phyloP scores from a whole-genome alignment of 148 eudicot genomes.

The Silene latifolia region DNA sequence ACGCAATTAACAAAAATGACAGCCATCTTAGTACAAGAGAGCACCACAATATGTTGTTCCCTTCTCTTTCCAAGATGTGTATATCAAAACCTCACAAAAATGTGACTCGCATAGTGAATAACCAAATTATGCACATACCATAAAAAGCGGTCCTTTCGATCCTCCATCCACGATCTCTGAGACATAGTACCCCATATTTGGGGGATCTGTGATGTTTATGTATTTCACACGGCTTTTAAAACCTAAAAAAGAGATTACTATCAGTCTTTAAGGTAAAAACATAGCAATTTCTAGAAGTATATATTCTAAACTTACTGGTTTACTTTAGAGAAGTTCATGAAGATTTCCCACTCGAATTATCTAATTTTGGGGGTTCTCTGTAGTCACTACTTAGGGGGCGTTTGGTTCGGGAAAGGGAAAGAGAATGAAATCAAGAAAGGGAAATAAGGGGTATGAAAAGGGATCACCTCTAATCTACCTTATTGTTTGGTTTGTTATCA shows the following conservation, averaged over 20 bases:
- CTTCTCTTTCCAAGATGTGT: not conserved
- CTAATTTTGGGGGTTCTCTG: not conserved
- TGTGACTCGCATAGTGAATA: slow-evolving; percentile 1
- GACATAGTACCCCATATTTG: slow-evolving; percentile 64
- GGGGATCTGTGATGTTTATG: slow-evolving; percentile 66
- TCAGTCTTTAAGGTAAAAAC: not conserved
- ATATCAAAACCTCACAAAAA: not conserved
- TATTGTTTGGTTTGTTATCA: too few species aligned
- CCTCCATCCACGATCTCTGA: slow-evolving; percentile 89
- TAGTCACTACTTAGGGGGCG: too few species aligned
- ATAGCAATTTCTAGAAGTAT: not conserved
- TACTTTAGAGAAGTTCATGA: not conserved
- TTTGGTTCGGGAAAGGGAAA: too few species aligned
- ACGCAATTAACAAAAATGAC: not conserved
- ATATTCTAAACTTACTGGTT: not conserved
- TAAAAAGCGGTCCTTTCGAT: slow-evolving; percentile 73
- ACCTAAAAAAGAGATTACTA: slow-evolving; percentile 39
- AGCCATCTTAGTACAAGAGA: not conserved
- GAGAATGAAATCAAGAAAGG: too few species aligned
- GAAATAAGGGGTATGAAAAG: too few species aligned
- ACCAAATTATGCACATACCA: slow-evolving; percentile 44
- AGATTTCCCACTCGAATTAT: not conserved
- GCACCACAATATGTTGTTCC: not conserved
- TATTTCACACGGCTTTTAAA: slow-evolving; percentile 82
- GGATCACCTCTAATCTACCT: too few species aligned